Percentiles rank a stretch among this genome's conserved stretches.
Evolutionary conservation across 1,284 basidiomycete species (phyloP).

Genomic region (Ceratobasidium sp.): DNA sequence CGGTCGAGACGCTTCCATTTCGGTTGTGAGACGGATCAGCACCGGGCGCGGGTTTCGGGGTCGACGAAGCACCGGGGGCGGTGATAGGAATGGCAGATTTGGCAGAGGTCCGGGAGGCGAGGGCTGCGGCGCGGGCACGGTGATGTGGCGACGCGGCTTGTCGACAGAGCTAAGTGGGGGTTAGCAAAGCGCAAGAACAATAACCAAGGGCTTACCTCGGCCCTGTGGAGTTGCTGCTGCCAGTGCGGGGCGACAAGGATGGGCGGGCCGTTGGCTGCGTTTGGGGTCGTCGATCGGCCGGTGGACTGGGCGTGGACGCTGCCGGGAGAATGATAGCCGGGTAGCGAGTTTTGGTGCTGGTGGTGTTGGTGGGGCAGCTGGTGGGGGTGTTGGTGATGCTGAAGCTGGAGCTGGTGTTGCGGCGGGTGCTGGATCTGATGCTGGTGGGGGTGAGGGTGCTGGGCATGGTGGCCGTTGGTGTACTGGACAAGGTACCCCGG

Average conservation of each 20-base stretch:
- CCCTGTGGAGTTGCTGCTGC: constrained; percentile 55
- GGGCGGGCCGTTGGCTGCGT: constrained; percentile 61
- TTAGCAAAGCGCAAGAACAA: constrained; percentile 2
- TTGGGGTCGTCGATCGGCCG: constrained; percentile 68
- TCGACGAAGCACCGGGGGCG: constrained; percentile 70
- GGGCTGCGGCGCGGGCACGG: constrained; percentile 80
- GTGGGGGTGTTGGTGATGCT: constrained; percentile 55
- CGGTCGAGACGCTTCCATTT: constrained; percentile 53
- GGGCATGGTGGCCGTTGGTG: constrained; percentile 66
- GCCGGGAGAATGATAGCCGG: constrained; percentile 52
- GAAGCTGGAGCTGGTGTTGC: constrained; percentile 59
- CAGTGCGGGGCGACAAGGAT: constrained; percentile 49
- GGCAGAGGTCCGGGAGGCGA: constrained; percentile 79
- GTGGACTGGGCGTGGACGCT: constrained; percentile 56
- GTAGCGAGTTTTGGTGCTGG: constrained; percentile 78
- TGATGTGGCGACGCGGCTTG: constrained; percentile 82
- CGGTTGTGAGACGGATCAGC: constrained; percentile 57
- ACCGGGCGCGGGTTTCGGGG: constrained; percentile 61
- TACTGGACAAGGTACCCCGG: constrained; percentile 76
- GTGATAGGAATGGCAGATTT: constrained; percentile 87
- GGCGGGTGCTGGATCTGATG: constrained; percentile 69
- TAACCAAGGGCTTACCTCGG: constrained; percentile 46
- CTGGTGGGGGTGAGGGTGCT: constrained; percentile 49
- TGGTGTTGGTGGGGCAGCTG: constrained; percentile 63
- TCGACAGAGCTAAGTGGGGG: constrained; percentile 70